These are phyloP conservation scores for Boechera stricta DNA, from an alignment of 345 rosid species.

Conservation along the genomic window DNA sequence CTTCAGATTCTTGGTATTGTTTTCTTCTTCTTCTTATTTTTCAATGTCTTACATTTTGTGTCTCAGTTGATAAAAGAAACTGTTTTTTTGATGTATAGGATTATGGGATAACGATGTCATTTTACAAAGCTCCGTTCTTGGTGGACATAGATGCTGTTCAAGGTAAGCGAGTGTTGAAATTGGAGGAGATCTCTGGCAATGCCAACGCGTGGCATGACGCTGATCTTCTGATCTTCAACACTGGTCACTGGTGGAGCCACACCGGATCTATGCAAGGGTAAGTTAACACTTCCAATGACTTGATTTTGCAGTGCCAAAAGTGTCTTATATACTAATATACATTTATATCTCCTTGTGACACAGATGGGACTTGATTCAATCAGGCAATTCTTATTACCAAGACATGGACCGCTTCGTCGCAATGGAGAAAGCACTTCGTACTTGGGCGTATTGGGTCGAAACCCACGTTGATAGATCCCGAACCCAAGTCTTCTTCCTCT, in stretches of 20 bases:
- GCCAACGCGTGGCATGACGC: slow-evolving; percentile 69
- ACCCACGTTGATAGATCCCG: slow-evolving; percentile 56
- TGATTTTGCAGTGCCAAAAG: neutral
- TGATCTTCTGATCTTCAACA: slow-evolving; percentile 79
- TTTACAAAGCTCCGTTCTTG: slow-evolving; percentile 78
- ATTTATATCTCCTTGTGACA: slow-evolving; percentile 18
- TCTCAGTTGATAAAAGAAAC: neutral
- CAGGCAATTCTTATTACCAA: slow-evolving; percentile 70
- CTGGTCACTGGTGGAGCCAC: slow-evolving; percentile 99
- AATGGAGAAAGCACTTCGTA: slow-evolving; percentile 78
- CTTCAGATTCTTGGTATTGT: slow-evolving; percentile 72
- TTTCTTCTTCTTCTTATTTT: slow-evolving; percentile 1
- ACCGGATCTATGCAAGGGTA: slow-evolving; percentile 78
- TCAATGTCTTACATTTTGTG: neutral
- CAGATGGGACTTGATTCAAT: slow-evolving; percentile 97
- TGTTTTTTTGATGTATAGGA: slow-evolving; percentile 54
- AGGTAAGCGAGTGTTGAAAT: slow-evolving; percentile 74
- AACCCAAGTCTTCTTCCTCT: slow-evolving; percentile 78
- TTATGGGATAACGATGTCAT: slow-evolving; percentile 67
- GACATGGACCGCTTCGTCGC: slow-evolving; percentile 92
- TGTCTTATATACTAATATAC: too few relatives aligned
- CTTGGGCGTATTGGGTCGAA: slow-evolving; percentile 95
- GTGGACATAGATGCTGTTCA: slow-evolving; percentile 78
- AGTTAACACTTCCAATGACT: neutral
- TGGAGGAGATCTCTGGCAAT: slow-evolving; percentile 75